Percentiles rank a stretch among this genome's conserved stretches.
phyloP scores from a whole-genome alignment of 768 basidiomycete genomes.

The Agaricus sinodeliciosus region DNA sequence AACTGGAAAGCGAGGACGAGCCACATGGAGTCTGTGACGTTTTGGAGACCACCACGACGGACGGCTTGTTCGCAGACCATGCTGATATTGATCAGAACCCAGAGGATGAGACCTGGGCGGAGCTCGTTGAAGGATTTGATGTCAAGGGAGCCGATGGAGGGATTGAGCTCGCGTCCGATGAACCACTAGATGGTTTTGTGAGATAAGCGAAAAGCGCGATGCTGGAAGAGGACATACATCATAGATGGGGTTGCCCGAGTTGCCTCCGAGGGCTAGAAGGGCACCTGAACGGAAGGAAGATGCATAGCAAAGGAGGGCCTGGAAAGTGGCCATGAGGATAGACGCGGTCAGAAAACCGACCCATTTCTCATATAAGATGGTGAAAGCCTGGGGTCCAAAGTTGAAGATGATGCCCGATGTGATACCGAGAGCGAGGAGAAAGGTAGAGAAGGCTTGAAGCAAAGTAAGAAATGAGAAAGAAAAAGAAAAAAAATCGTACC shows the following conservation, averaged over 20 bases:
- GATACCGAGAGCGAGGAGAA: conserved; percentile 75
- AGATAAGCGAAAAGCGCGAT: not conserved
- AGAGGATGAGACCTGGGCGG: conserved; percentile 85
- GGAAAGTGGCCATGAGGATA: conserved; percentile 67
- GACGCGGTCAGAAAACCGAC: conserved; percentile 83
- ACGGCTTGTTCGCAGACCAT: conserved; percentile 88
- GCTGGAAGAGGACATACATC: conserved; percentile 49
- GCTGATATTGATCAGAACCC: conserved; percentile 85
- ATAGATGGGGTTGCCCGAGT: conserved; percentile 80
- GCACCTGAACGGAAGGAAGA: conserved; percentile 62
- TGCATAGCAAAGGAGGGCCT: conserved; percentile 66
- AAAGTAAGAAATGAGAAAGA: not conserved
- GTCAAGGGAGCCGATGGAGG: conserved; percentile 66
- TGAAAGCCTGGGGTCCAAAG: conserved; percentile 74
- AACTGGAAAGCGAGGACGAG: conserved; percentile 81
- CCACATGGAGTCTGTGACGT: conserved; percentile 87
- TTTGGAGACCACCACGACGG: conserved; percentile 59
- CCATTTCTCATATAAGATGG: conserved; percentile 90
- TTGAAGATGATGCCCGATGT: conserved; percentile 62
- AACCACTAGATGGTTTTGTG: conserved; percentile 52
- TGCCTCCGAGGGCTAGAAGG: conserved; percentile 88
- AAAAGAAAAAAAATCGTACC: conserved; percentile 41
- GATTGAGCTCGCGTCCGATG: conserved; percentile 94
- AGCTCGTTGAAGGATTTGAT: conserved; percentile 77
- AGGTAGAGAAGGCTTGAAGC: conserved; percentile 76